These are phyloP conservation scores for Hyparrhenia diplandra DNA, from an alignment of 176 grass and related monocot genomes.

Conservation along the genomic window DNA sequence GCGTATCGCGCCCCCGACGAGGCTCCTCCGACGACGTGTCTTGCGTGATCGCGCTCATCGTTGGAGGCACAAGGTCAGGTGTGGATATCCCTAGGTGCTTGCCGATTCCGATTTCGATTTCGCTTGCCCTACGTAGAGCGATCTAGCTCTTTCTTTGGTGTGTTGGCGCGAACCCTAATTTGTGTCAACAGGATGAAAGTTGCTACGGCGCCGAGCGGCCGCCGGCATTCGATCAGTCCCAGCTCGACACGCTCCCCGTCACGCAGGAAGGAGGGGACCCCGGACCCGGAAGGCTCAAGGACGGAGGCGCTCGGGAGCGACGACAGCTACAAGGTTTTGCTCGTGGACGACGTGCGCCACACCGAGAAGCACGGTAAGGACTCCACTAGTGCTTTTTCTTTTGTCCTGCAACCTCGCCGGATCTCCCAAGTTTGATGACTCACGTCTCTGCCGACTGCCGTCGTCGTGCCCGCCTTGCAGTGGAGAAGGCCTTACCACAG, in stretches of 20 bases:
- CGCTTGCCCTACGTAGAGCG: too few species aligned
- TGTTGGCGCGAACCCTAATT: too few species aligned
- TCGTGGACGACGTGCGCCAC: conserved; percentile 67
- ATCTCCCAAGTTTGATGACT: background rate
- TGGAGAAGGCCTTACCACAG: conserved; percentile 56
- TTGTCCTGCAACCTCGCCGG: too few species aligned
- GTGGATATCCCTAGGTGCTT: too few species aligned
- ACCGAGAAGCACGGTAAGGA: conserved; percentile 52
- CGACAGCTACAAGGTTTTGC: conserved; percentile 67
- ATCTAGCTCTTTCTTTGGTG: too few species aligned
- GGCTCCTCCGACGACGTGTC: too few species aligned
- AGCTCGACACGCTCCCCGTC: conserved; percentile 45
- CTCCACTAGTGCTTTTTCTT: too few species aligned
- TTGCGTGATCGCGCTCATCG: too few species aligned
- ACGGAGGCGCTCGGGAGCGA: conserved; percentile 46
- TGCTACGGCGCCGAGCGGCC: conserved; percentile 18
- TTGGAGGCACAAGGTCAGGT: too few species aligned
- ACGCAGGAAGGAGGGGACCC: conserved; percentile 61
- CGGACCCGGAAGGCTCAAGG: conserved; percentile 38
- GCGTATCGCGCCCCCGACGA: too few species aligned
- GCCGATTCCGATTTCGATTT: too few species aligned
- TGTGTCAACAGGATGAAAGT: too few species aligned
- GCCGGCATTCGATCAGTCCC: conserved; percentile 59
- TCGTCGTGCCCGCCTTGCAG: background rate
- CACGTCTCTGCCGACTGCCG: background rate